phyloP scores from a whole-genome alignment of 2,329 filamentous ascomycete species.

The Calonectria pauciramosa region DNA sequence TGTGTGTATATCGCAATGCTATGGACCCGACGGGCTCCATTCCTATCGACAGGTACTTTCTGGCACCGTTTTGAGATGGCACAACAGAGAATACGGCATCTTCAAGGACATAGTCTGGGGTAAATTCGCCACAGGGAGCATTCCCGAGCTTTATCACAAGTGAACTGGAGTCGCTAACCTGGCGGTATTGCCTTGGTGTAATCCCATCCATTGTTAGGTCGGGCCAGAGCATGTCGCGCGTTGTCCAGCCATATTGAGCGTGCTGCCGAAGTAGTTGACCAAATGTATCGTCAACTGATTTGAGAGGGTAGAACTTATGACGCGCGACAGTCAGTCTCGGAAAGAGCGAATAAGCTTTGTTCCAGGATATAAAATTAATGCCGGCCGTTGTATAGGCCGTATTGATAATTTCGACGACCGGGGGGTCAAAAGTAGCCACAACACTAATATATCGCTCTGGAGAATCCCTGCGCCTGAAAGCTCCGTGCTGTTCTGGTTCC shows the following conservation, averaged over 20 bases:
- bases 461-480: neutral
- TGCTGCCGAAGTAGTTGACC: neutral
- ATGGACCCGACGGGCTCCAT: neutral
- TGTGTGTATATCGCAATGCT: neutral
- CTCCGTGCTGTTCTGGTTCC: neutral
- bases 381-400: neutral
- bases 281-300: neutral
- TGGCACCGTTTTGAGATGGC: neutral
- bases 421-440: neutral
- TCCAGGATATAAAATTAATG: neutral
- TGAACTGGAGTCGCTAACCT: neutral
- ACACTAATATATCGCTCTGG: neutral
- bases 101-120: neutral
- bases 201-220: neutral
- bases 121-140: neutral
- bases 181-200: neutral
- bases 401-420: neutral
- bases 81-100: neutral
- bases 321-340: neutral
- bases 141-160: neutral
- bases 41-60: neutral
- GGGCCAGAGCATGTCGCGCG: neutral
- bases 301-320: neutral
- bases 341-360: neutral
- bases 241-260: neutral